These are phyloP conservation scores for Fusarium kyushuense DNA, from an alignment of 2,329 filamentous ascomycete genomes.

Conservation along the genomic window DNA sequence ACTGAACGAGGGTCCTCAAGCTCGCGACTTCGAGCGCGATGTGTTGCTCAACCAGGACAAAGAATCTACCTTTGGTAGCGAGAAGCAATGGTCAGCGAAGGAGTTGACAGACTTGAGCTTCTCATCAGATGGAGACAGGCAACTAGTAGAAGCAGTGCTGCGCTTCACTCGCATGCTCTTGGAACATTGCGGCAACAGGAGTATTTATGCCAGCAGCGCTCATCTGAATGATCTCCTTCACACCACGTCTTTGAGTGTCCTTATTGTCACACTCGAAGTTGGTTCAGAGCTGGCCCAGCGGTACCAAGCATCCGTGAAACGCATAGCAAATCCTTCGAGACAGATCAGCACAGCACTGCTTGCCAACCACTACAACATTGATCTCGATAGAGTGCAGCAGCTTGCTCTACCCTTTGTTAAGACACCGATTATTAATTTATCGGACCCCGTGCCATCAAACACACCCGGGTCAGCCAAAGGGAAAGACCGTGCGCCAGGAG, in stretches of 20 bases:
- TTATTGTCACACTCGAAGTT: slow-evolving; percentile 83
- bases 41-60: slow-evolving; percentile 71
- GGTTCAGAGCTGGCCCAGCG: slow-evolving; percentile 89
- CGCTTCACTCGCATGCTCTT: slow-evolving; percentile 88
- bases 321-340: slow-evolving; percentile 72
- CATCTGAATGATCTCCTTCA: slow-evolving; percentile 91
- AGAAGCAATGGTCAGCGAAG: slow-evolving; percentile 58
- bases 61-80: slow-evolving; percentile 63
- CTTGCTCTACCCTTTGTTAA: slow-evolving; percentile 86
- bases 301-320: slow-evolving; percentile 89
- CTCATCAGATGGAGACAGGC: slow-evolving; percentile 79
- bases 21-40: slow-evolving; percentile 76
- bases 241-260: slow-evolving; percentile 82
- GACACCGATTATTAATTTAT: slow-evolving; percentile 67
- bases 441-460: slow-evolving; percentile 65
- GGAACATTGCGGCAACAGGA: slow-evolving; percentile 96
- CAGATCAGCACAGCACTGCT: slow-evolving; percentile 79
- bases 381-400: slow-evolving; percentile 84
- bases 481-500: slow-evolving; percentile 74
- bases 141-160: slow-evolving; percentile 83
- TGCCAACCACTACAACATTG: slow-evolving; percentile 85
- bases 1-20: slow-evolving; percentile 83
- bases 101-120: slow-evolving; percentile 72
- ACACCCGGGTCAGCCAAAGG: slow-evolving; percentile 73
- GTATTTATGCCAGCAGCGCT: slow-evolving; percentile 93